phyloP scores from a whole-genome alignment of 2,329 filamentous ascomycete species.

The Alternaria metachromatica region DNA sequence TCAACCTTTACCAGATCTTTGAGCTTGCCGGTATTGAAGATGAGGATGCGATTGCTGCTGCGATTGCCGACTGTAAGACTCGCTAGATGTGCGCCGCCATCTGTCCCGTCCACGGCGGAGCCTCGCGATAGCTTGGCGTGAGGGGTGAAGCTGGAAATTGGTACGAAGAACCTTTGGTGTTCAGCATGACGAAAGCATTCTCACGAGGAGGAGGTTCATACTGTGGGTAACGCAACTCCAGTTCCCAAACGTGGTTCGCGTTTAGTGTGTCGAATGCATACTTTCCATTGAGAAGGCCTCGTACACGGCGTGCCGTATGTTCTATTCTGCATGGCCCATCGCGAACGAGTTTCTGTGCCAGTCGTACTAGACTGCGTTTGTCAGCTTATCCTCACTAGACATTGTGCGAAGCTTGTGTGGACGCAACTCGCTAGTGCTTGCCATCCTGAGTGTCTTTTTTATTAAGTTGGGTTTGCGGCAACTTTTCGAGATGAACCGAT shows the following conservation, averaged over 20 bases:
- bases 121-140: constrained; percentile 24
- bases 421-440: constrained; percentile 4
- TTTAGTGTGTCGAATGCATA: constrained; percentile 43
- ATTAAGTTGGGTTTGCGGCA: too few species aligned
- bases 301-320: constrained; percentile 39
- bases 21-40: constrained; percentile 34
- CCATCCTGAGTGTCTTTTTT: not conserved
- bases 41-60: constrained; percentile 31
- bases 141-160: constrained; percentile 24
- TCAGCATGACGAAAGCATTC: not conserved
- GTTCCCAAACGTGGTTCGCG: constrained; percentile 49
- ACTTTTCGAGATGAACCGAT: fast-evolving
- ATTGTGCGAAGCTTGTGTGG: too few species aligned
- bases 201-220: constrained; percentile 7
- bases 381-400: not conserved
- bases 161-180: constrained; percentile 38
- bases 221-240: constrained; percentile 43
- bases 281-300: constrained; percentile 41
- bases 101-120: constrained; percentile 23
- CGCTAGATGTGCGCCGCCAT: constrained; percentile 27
- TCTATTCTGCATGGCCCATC: constrained; percentile 47
- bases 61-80: constrained; percentile 27
- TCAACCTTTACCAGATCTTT: constrained; percentile 40
- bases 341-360: constrained; percentile 51
- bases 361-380: constrained; percentile 45